phyloP scores from a whole-genome alignment of 345 rosid species.

The Abelmoschus esculentus region DNA sequence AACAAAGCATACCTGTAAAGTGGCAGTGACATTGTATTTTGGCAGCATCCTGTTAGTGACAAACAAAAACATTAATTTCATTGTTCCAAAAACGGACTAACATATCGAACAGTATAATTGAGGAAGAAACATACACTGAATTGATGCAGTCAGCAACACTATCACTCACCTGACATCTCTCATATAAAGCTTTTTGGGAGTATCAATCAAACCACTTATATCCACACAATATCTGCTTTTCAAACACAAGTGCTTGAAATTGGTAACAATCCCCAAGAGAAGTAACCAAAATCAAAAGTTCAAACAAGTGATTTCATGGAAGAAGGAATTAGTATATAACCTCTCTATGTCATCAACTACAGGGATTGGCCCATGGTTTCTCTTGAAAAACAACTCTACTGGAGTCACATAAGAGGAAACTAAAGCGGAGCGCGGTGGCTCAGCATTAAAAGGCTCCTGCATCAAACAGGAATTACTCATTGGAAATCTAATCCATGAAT shows the following conservation, averaged over 20 bases:
- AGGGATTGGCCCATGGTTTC: conserved; percentile 92
- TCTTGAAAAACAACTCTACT: conserved; percentile 79
- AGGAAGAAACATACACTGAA: neutral
- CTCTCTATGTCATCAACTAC: conserved; percentile 60
- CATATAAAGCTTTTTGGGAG: neutral
- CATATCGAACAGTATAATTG: neutral
- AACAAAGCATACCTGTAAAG: conserved; percentile 52
- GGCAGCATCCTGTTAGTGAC: conserved; percentile 55
- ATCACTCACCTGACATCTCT: conserved; percentile 1
- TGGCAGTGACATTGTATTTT: conserved; percentile 58
- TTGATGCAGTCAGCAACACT: neutral
- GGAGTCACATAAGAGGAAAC: conserved; percentile 66
- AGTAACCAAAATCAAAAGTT: neutral
- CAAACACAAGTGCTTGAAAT: conserved; percentile 8
- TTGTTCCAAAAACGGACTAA: neutral
- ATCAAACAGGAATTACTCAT: neutral
- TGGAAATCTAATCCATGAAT: neutral
- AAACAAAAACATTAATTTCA: neutral
- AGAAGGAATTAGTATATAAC: conserved; percentile 20
- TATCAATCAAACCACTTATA: neutral
- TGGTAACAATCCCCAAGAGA: neutral
- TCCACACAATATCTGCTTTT: conserved; percentile 51
- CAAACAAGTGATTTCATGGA: conserved; percentile 1
- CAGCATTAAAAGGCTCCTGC: conserved; percentile 71
- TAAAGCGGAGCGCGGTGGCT: conserved; percentile 70